phyloP scores from a whole-genome alignment of 2,329 filamentous ascomycete species.

The Neodidymelliopsis sp. region DNA sequence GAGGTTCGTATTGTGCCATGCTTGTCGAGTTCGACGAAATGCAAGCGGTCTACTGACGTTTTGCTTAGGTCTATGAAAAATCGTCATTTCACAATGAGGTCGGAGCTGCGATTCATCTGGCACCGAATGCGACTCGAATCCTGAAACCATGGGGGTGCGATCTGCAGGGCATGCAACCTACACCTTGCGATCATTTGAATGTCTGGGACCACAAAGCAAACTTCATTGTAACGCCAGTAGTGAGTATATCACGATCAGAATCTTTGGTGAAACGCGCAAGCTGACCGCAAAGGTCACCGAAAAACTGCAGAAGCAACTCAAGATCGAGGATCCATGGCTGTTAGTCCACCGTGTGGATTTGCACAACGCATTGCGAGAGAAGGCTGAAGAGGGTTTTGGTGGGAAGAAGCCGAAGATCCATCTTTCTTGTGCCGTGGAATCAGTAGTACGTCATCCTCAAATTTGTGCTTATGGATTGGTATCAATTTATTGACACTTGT shows the following conservation, averaged over 20 bases:
- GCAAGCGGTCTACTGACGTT: not conserved
- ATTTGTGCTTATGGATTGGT: too few relatives aligned
- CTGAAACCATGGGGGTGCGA: conserved; percentile 1
- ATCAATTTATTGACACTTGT: not conserved
- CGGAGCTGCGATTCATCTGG: conserved; percentile 7
- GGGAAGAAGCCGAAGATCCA: not conserved
- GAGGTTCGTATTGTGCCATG: not conserved
- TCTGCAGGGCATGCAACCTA: not conserved
- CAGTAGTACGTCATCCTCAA: not conserved
- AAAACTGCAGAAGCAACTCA: not conserved
- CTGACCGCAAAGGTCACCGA: not conserved
- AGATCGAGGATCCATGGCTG: not conserved
- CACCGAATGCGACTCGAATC: conserved; percentile 7
- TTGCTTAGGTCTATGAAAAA: not conserved
- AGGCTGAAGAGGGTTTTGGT: not conserved
- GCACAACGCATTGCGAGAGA: not conserved
- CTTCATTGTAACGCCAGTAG: not conserved
- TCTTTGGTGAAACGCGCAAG: too few relatives aligned
- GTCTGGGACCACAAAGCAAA: not conserved
- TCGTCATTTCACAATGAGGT: conserved; percentile 8
- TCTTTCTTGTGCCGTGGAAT: not conserved
- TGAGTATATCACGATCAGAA: not conserved
- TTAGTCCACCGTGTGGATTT: conserved; percentile 7
- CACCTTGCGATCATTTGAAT: not conserved
- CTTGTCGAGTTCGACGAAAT: not conserved